phyloP scores from a whole-genome alignment of 2,329 filamentous ascomycete species.

The Penicillium palitans region DNA sequence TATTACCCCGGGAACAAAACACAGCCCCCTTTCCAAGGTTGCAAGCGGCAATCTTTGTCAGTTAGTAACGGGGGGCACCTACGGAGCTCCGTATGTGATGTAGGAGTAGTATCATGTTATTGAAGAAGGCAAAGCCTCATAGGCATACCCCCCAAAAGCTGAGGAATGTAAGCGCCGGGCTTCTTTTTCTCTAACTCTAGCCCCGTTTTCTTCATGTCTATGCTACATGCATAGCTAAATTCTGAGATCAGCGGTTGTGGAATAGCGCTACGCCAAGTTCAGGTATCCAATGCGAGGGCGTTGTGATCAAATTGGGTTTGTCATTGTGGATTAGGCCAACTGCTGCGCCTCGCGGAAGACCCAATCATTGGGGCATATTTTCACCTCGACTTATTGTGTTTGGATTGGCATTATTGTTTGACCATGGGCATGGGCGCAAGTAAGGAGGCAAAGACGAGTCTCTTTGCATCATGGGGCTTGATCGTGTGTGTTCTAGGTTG shows the following conservation, averaged over 20 bases:
- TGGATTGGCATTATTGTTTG: conserved; percentile 1
- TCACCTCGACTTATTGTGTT: not conserved
- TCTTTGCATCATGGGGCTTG: not conserved
- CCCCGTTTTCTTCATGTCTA: conserved; percentile 1
- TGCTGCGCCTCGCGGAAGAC: conserved; percentile 4
- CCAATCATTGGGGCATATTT: not conserved
- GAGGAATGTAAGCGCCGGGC: conserved; percentile 9
- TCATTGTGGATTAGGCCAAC: not conserved
- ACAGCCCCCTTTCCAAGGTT: conserved; percentile 5
- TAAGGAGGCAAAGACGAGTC: conserved; percentile 1
- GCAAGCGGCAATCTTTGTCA: not conserved
- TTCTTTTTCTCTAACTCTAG: not conserved
- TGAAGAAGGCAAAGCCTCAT: not conserved
- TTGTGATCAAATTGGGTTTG: not conserved
- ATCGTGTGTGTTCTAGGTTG: not conserved
- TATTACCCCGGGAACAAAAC: not conserved
- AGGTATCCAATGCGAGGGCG: conserved; percentile 3
- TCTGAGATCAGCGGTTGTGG: not conserved
- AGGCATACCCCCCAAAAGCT: not conserved
- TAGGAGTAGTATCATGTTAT: not conserved
- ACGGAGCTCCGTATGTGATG: not conserved
- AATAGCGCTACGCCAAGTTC: conserved; percentile 1
- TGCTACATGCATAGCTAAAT: not conserved
- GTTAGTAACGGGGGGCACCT: not conserved
- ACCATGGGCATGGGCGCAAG: not conserved